phyloP scores from a whole-genome alignment of 2,329 filamentous ascomycete species.

The Pseudogymnoascus sp. region DNA sequence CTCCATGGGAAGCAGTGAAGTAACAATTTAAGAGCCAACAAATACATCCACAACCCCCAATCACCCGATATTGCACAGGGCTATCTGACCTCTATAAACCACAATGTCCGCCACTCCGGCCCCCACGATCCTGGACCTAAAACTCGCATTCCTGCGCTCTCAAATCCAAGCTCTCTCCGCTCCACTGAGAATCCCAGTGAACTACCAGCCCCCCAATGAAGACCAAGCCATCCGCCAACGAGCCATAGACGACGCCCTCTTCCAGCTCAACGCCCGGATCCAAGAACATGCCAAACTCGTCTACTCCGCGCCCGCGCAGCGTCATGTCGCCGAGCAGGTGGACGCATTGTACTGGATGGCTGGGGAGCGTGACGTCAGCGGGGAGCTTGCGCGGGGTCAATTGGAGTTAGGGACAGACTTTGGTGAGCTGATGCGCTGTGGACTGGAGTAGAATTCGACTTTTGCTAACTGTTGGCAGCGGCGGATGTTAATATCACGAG shows the following conservation, averaged over 20 bases:
- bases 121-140: constrained; percentile 52
- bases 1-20: not conserved
- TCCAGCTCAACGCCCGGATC: constrained; percentile 51
- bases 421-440: constrained; percentile 24
- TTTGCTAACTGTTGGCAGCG: constrained; percentile 12
- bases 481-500: constrained; percentile 21
- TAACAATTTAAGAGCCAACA: not conserved
- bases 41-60: not conserved
- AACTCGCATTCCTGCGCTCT: constrained; percentile 52
- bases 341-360: constrained; percentile 52
- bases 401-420: constrained; percentile 29
- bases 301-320: constrained; percentile 59
- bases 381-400: constrained; percentile 30
- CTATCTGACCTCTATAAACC: not conserved
- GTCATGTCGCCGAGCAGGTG: constrained; percentile 66
- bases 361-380: constrained; percentile 29
- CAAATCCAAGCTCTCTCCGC: constrained; percentile 57
- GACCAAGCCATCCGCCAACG: constrained; percentile 33
- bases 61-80: not conserved
- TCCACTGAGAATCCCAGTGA: constrained; percentile 47
- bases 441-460: not conserved
- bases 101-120: constrained; percentile 19
- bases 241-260: constrained; percentile 47
- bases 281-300: constrained; percentile 57
- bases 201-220: constrained; percentile 30